Evolutionary conservation across 169 alveolate genomes (phyloP), one percentile per base, ranked within the genome.

Genomic region (Plasmodium ovale): DNA sequence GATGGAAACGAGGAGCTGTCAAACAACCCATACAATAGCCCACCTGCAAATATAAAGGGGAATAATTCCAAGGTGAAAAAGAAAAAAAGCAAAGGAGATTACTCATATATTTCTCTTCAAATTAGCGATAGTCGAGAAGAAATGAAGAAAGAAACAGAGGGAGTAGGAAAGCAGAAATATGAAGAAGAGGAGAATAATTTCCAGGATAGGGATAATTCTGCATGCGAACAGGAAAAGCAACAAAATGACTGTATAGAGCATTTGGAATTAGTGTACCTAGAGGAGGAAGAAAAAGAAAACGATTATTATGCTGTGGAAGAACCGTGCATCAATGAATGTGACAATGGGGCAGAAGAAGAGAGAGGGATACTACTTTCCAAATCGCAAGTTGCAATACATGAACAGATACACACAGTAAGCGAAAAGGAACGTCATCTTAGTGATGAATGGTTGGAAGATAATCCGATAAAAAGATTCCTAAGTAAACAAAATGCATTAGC

Each of bases 371-470:
- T 10, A 4, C 6, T 4, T 21, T 16, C 64, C 33, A 68, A 68
- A 68, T 42, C 79, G 62, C 19, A 53, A 44, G 79, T 31, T 19
- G 21, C 33, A 68, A 53, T 23, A 29, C 23, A 33, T 33, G 62
- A 21, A 27, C 21, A 29, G 4, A 19, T 54, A 62, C 7, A 16
- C 9, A 68, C 44, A 14, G 23, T 23, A 0, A 10, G 44, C 25
- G 10, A 19, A 31, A n/a, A 16, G 6, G 70, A 54, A 4, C 12
- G 23, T 14, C 60, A 60, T 7, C 37, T 10, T n/a, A 31, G n/a
- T 25, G 3, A 9, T 29, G 71, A 42, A 35, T 29, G 16, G 19
- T 42, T n/a, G 35, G 21, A 54, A 25, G 44, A 53, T 6, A 3
- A n/a, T 5, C 42, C 51, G 14, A 49, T 31, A 65, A 27, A 31